A percentile compares a stretch with the other conserved stretches of the same genome.
Conservation (phyloP, 2,329 filamentous ascomycete genomes). For the Trichoderma lentiforme region DNA sequence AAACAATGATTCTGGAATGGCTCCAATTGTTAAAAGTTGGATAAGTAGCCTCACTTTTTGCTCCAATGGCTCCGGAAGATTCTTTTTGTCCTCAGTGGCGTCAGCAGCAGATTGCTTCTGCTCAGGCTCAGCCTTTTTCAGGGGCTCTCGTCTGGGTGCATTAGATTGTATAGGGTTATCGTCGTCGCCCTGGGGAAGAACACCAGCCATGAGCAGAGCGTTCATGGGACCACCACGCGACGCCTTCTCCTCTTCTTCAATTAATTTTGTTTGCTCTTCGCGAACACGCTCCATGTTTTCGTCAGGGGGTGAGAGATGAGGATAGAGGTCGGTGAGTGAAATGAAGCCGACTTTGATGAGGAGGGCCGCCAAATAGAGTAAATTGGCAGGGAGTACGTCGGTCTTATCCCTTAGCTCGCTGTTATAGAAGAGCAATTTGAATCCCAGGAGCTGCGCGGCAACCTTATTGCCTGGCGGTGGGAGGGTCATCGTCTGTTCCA, state of each 20-base stretch:
- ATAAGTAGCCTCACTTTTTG: constrained; percentile 85
- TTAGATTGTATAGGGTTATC: constrained; percentile 57
- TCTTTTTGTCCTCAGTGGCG: constrained; percentile 46
- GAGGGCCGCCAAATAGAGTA: constrained; percentile 86
- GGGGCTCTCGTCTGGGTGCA: constrained; percentile 48
- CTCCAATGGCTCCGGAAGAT: constrained; percentile 69
- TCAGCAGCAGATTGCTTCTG: constrained; percentile 47
- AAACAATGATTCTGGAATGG: constrained; percentile 87
- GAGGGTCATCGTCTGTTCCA: constrained; percentile 73
- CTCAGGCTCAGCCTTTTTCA: constrained; percentile 50
- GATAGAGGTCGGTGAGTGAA: constrained; percentile 84
- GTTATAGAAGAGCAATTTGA: constrained; percentile 94
- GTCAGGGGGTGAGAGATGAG: constrained; percentile 84
- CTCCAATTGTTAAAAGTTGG: constrained; percentile 84
- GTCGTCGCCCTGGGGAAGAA: constrained; percentile 64
- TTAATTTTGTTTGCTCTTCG: constrained; percentile 67
- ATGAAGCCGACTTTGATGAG: constrained; percentile 98
- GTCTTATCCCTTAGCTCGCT: constrained; percentile 70
- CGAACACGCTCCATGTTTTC: constrained; percentile 75
- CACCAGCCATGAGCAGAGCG: constrained; percentile 81
- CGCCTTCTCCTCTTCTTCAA: constrained; percentile 72
- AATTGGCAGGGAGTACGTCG: constrained; percentile 83
- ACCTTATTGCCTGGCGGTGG: constrained; percentile 85
- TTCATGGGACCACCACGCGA: constrained; percentile 72
- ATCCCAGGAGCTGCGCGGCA: constrained; percentile 90